Evolutionary conservation across 768 basidiomycete genomes (phyloP), one percentile per base, ranked within the genome.

Genomic region (Clavaria fumosa): DNA sequence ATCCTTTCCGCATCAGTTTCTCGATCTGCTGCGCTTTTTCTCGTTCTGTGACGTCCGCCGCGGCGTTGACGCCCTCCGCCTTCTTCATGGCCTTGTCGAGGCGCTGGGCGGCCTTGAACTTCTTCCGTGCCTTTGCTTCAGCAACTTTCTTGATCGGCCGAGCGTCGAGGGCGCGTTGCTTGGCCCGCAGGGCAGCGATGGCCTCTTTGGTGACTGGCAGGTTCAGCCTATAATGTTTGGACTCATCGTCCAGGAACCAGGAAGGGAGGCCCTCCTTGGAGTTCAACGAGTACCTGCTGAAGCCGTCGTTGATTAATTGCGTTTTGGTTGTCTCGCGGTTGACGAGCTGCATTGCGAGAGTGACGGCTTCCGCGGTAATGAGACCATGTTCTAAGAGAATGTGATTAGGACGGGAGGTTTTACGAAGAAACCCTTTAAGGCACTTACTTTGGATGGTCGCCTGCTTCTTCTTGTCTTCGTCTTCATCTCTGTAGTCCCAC

Each of bases 61-160:
- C 89, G 28, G 79, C 68, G 48, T 82, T 84, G 42, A 97, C 75
- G 34, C 86, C 89, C 50, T 96, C 89, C 2, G 91, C 95, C 59
- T 90, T 97, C 63, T 86, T 93, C 70, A 86, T 72, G 7, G 88
- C 84, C 56, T 88, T 93, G 49, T 91, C 86, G 9, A 96, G 60
- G 33, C 77, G 69, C 46, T 83, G 81, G 9, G 71, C 67, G 7
- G 90, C 86, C 58, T 78, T 86, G 53, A 85, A 61, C 62, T 96
- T 96, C 61, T 99, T 99, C 44, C 95, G 72, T 20, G 88, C 90
- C 57, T 97, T 97, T 10, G 95, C 95, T 59, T 97, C 95, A 6
- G 93, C 95, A 5, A 97, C 73, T 66, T 99, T 99, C 64, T 95
- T 97, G 61, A 99, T 97, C 12, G 95, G 95, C 18, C 95, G 75